phyloP scores from a whole-genome alignment of 1,284 basidiomycete species.

The Marasmius tenuissimus region DNA sequence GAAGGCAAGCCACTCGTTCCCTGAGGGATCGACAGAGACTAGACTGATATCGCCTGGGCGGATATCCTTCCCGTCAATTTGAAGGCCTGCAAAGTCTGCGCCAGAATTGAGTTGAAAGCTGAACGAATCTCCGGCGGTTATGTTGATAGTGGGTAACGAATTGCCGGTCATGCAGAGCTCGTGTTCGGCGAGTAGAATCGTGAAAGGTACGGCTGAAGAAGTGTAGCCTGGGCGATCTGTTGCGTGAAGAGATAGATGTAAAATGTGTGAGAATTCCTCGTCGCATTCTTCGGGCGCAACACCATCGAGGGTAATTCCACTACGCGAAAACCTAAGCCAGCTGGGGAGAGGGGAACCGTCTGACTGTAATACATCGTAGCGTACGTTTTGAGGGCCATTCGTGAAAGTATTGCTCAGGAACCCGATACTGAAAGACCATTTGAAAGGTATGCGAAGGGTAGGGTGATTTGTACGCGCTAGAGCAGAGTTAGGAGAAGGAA shows the following conservation, averaged over 20 bases:
- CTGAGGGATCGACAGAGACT: slow-evolving; percentile 58
- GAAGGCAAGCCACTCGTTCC: slow-evolving; percentile 64
- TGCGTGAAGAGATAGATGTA: slow-evolving; percentile 60
- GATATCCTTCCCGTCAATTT: slow-evolving; percentile 60
- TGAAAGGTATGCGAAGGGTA: slow-evolving; percentile 73
- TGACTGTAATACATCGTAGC: slow-evolving; percentile 64
- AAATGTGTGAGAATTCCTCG: slow-evolving; percentile 35
- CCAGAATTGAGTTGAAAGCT: slow-evolving; percentile 58
- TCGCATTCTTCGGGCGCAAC: slow-evolving; percentile 56
- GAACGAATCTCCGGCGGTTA: slow-evolving; percentile 56
- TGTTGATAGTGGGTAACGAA: slow-evolving; percentile 63
- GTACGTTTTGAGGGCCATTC: slow-evolving; percentile 45
- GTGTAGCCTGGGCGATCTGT: slow-evolving; percentile 70
- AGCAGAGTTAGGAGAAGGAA: slow-evolving; percentile 55
- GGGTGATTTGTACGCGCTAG: slow-evolving; percentile 49
- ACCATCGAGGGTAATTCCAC: slow-evolving; percentile 77
- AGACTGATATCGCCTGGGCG: slow-evolving; percentile 50
- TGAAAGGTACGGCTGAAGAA: slow-evolving; percentile 49
- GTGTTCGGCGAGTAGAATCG: slow-evolving; percentile 59
- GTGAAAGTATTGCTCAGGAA: slow-evolving; percentile 71
- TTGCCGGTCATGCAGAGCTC: slow-evolving; percentile 54
- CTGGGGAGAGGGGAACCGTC: slow-evolving; percentile 72
- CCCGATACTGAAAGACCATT: slow-evolving; percentile 92
- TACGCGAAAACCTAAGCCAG: slow-evolving; percentile 76
- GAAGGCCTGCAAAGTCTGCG: slow-evolving; percentile 58